Percentiles rank a stretch among this genome's conserved stretches.
Evolutionary conservation across 164 flowering plant genomes (phyloP).

Genomic region (Nelumbo lutea): DNA sequence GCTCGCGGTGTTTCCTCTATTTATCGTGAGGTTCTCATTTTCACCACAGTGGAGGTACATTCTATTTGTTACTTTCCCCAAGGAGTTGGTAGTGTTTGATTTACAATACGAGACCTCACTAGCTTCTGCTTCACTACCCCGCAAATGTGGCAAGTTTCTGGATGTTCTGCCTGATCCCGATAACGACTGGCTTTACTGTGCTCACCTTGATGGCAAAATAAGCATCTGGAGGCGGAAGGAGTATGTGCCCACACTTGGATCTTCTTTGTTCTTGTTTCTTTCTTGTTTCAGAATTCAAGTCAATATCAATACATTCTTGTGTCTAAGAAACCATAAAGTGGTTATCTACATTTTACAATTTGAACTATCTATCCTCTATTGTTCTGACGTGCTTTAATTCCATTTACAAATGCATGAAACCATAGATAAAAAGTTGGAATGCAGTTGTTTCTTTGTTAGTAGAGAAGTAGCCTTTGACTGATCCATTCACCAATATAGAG

Average conservation of each 20-base stretch:
- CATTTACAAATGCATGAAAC: no score
- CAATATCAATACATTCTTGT: not conserved
- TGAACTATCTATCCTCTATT: no score
- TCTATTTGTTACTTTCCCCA: constrained; percentile 68
- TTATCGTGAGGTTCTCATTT: constrained; percentile 56
- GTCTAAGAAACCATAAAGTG: not conserved
- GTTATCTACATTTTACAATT: no score
- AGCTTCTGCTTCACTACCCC: constrained; percentile 49
- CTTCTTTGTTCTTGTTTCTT: constrained; percentile 1
- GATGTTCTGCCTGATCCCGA: constrained; percentile 81
- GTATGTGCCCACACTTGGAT: constrained; percentile 37
- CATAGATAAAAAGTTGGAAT: no score
- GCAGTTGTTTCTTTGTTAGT: no score
- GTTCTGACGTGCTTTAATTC: no score
- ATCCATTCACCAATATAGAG: no score
- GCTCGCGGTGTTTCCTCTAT: constrained; percentile 54
- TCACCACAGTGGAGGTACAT: constrained; percentile 83
- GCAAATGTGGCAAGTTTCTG: constrained; percentile 74
- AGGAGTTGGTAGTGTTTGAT: constrained; percentile 90
- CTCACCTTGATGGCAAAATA: constrained; percentile 87
- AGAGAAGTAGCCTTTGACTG: no score
- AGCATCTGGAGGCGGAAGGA: constrained; percentile 87
- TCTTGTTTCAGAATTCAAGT: no score
- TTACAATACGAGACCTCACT: constrained; percentile 65
- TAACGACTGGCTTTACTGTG: constrained; percentile 70